phyloP scores from a whole-genome alignment of 2,329 filamentous ascomycete species.

The Neodidymelliopsis sp. region DNA sequence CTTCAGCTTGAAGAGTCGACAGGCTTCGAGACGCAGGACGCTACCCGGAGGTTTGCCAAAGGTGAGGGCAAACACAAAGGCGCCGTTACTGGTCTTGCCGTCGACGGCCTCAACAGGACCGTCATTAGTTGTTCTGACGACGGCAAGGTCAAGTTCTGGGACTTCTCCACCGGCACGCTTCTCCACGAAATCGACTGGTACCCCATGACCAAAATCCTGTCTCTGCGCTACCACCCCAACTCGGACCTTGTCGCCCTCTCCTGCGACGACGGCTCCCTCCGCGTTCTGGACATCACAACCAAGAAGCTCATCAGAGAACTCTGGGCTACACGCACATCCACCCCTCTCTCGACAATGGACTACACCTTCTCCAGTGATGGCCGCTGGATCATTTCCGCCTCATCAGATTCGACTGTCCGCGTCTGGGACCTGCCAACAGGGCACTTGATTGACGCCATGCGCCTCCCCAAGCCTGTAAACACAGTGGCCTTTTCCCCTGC shows the following conservation, averaged over 20 bases:
- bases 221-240: constrained; percentile 79
- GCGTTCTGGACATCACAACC: constrained; percentile 89
- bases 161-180: constrained; percentile 83
- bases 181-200: constrained; percentile 85
- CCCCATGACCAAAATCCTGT: constrained; percentile 76
- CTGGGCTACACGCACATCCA: constrained; percentile 67
- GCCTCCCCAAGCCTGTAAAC: constrained; percentile 78
- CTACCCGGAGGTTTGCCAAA: constrained; percentile 51
- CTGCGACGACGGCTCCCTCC: constrained; percentile 87
- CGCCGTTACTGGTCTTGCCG: constrained; percentile 82
- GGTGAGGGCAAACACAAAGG: constrained; percentile 78
- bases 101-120: constrained; percentile 87
- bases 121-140: constrained; percentile 88
- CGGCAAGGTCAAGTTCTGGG: constrained; percentile 97
- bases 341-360: constrained; percentile 47
- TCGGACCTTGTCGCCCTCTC: constrained; percentile 88
- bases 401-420: constrained; percentile 78
- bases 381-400: constrained; percentile 89
- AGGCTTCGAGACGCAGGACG: constrained; percentile 16
- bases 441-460: constrained; percentile 92
- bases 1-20: constrained; percentile 62
- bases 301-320: constrained; percentile 91
- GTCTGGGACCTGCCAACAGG: constrained; percentile 97
- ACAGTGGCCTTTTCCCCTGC: constrained; percentile 87
- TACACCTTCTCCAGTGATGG: constrained; percentile 84